Conservation (phyloP, 306 rosid species). For the Aeschynomene evenia region DNA sequence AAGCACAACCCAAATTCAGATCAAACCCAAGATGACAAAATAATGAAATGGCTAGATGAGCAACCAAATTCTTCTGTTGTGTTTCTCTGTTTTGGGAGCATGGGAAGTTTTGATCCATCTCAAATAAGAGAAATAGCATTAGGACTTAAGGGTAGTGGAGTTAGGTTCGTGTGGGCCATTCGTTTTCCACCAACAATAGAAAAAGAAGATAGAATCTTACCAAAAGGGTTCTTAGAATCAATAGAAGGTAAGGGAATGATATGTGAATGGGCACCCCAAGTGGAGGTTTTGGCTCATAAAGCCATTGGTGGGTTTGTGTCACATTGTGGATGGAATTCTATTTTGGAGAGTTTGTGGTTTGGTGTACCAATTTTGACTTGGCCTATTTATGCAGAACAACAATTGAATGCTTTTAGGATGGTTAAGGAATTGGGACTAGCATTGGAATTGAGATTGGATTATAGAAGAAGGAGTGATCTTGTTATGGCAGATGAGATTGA, state of each 20-base stretch:
- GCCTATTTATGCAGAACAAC: conserved; percentile 75
- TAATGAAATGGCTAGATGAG: conserved; percentile 61
- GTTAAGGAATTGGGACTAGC: conserved; percentile 50
- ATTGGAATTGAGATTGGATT: conserved; percentile 48
- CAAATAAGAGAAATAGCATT: conserved; percentile 60
- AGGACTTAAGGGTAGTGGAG: conserved; percentile 48
- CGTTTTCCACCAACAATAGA: conserved; percentile 30
- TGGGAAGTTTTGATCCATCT: conserved; percentile 48
- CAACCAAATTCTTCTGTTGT: conserved; percentile 51
- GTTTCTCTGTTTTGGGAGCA: conserved; percentile 68
- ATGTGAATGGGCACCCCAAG: conserved; percentile 66
- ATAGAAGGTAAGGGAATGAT: conserved; percentile 47
- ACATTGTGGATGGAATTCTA: conserved; percentile 74
- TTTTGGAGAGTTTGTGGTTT: conserved; percentile 68
- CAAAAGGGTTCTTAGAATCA: conserved; percentile 62
- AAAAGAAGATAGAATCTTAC: conserved; percentile 25
- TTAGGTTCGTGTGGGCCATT: conserved; percentile 59
- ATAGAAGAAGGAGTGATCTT: conserved; percentile 32
- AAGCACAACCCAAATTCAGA: conserved; percentile 33
- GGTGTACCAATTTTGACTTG: conserved; percentile 66
- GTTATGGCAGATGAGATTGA: conserved; percentile 56
- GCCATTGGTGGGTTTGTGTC: conserved; percentile 56
- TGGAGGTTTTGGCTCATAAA: conserved; percentile 51
- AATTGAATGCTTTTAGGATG: conserved; percentile 60
- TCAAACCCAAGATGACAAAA: conserved; percentile 36